phyloP scores from a whole-genome alignment of 352 stramenopile genomes.

The Globisporangium uncinulatum region DNA sequence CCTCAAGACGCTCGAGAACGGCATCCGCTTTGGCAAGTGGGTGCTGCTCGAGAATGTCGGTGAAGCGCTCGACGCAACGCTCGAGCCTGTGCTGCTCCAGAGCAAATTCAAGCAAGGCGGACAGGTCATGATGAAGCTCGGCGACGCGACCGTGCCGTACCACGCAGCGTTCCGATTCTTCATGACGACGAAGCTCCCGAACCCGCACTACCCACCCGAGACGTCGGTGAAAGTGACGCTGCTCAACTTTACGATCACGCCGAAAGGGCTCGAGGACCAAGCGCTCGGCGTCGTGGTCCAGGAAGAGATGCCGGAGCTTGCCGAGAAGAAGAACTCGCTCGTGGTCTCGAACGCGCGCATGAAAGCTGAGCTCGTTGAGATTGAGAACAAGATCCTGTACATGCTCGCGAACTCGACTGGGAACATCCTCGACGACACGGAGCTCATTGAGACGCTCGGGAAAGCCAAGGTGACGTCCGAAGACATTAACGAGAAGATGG shows the following conservation, averaged over 20 bases:
- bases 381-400: constrained; percentile 93
- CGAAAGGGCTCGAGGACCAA: constrained; percentile 88
- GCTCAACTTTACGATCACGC: constrained; percentile 92
- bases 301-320: constrained; percentile 91
- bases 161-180: constrained; percentile 89
- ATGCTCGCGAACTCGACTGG: constrained; percentile 91
- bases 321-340: constrained; percentile 92
- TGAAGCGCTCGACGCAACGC: constrained; percentile 82
- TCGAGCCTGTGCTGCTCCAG: constrained; percentile 89
- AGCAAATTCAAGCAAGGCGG: constrained; percentile 92
- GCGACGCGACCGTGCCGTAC: constrained; percentile 89
- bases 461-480: constrained; percentile 90
- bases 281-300: constrained; percentile 89
- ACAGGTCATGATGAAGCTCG: constrained; percentile 92
- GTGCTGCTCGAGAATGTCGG: constrained; percentile 88
- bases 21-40: constrained; percentile 91
- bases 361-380: constrained; percentile 90
- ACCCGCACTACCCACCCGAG: constrained; percentile 91
- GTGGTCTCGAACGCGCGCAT: constrained; percentile 90
- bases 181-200: constrained; percentile 92
- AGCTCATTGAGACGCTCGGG: constrained; percentile 90
- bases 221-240: constrained; percentile 91
- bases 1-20: constrained; percentile 86
- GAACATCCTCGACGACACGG: constrained; percentile 91
- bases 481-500: constrained; percentile 92